phyloP scores from a whole-genome alignment of 129 eudicot species.

The Flaveria trinervia region DNA sequence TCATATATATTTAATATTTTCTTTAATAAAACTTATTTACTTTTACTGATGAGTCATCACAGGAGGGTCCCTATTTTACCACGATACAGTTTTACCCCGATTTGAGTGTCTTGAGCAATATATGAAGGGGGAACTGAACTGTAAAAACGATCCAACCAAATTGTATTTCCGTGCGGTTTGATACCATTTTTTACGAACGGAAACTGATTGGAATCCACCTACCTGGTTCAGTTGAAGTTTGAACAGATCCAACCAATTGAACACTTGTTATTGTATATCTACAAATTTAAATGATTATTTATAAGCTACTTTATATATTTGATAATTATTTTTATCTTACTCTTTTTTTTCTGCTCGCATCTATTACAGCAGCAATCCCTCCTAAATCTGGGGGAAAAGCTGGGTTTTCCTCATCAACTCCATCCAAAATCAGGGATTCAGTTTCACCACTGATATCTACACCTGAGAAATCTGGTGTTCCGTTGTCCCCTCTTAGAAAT shows the following conservation, averaged over 20 bases:
- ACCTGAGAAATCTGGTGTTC: slow-evolving; percentile 54
- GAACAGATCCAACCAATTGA: not conserved
- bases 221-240: not conserved
- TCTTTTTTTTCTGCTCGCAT: slow-evolving; percentile 13
- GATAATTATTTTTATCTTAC: slow-evolving; percentile 12
- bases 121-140: not conserved
- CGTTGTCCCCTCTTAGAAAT: slow-evolving; percentile 63
- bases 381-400: slow-evolving; percentile 60
- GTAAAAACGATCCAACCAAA: not conserved
- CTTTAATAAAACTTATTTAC: not conserved
- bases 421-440: slow-evolving; percentile 65
- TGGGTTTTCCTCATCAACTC: slow-evolving; percentile 54
- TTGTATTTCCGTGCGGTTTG: not conserved
- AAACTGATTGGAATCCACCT: not conserved
- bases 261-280: not conserved
- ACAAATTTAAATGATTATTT: slow-evolving; percentile 10
- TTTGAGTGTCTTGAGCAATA: not conserved
- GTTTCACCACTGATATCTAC: slow-evolving; percentile 75
- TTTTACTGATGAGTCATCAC: not conserved
- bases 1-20: not conserved
- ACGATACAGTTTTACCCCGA: not conserved
- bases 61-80: not conserved
- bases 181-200: not conserved
- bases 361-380: slow-evolving; percentile 52
- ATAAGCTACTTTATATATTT: not conserved